Evolutionary conservation across 352 stramenopile species (phyloP).

Genomic region (Halophytophthora batemanensis): DNA sequence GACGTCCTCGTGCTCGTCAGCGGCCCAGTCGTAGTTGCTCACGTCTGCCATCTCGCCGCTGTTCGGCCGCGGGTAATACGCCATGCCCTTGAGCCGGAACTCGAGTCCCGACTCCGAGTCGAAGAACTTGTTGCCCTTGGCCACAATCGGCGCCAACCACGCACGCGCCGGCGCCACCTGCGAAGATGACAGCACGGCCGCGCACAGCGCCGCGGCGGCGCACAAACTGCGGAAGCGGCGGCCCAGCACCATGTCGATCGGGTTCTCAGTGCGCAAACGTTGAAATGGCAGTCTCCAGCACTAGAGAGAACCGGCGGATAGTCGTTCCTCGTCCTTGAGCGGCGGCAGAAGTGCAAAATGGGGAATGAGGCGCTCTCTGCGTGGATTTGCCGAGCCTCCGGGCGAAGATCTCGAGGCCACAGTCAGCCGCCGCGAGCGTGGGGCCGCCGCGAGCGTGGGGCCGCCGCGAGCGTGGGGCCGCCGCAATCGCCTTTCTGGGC

Average conservation of each 20-base stretch:
- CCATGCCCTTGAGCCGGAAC: slow-evolving; percentile 74
- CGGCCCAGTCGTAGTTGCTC: slow-evolving; percentile 64
- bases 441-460: no score
- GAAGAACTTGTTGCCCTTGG: slow-evolving; percentile 87
- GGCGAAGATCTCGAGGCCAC: no score
- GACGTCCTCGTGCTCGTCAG: slow-evolving; percentile 52
- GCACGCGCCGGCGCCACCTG: slow-evolving; percentile 16
- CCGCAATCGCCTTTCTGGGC: no score
- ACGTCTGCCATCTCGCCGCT: slow-evolving; percentile 52
- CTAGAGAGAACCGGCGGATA: no score
- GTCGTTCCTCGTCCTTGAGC: no score
- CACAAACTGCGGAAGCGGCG: slow-evolving; percentile 18
- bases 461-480: no score
- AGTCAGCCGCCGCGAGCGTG: no score
- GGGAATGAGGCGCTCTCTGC: no score
- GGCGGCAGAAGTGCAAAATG: no score
- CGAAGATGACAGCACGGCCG: slow-evolving; percentile 8
- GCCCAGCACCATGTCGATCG: slow-evolving; percentile 26
- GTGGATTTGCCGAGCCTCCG: no score
- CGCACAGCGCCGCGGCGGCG: slow-evolving; percentile 14
- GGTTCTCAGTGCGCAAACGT: no score
- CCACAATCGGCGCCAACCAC: slow-evolving; percentile 47
- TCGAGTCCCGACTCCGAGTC: slow-evolving; percentile 57
- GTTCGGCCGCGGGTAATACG: slow-evolving; percentile 71
- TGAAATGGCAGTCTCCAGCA: no score